Percentiles rank a stretch among this genome's conserved stretches.
These are phyloP conservation scores for Chaetomium sp. DNA, from an alignment of 2,329 filamentous ascomycete species.

Conservation along the genomic window DNA sequence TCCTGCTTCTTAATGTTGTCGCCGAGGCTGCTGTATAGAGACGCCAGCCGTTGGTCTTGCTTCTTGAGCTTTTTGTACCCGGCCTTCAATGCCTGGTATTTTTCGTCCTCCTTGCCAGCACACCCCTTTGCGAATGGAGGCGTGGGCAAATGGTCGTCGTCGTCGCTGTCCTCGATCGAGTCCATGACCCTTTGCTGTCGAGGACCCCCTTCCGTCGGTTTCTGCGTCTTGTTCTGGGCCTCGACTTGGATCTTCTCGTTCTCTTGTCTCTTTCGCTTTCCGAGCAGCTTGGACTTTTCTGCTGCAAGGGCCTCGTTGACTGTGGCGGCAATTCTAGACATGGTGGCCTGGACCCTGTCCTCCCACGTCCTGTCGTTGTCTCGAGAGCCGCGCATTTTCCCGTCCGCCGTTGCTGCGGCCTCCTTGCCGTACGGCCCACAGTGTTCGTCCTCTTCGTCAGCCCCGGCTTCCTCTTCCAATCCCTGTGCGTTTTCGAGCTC, in stretches of 20 bases:
- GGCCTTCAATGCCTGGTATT: neutral
- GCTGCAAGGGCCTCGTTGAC: constrained; percentile 8
- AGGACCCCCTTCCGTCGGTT: neutral
- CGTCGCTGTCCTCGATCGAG: constrained; percentile 14
- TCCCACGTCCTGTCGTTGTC: neutral
- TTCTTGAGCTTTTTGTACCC: constrained; percentile 13
- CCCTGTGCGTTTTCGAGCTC: neutral
- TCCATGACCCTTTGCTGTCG: neutral
- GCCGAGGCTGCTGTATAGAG: neutral
- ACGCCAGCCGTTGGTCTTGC: neutral
- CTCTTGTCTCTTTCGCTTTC: constrained; percentile 6
- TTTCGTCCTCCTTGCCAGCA: neutral
- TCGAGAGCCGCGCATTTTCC: neutral
- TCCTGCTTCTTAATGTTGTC: neutral
- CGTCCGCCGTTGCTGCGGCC: neutral
- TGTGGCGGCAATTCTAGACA: constrained; percentile 6
- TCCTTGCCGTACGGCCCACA: neutral
- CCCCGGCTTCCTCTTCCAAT: neutral
- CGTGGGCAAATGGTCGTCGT: neutral
- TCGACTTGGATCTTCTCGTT: neutral
- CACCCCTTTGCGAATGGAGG: neutral
- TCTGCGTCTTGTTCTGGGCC: constrained; percentile 12
- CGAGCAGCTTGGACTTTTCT: constrained; percentile 6
- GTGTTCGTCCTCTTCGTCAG: neutral
- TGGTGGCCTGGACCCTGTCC: constrained; percentile 4